A percentile compares a stretch with the other conserved stretches of the same genome.
Conservation (phyloP, 2,329 filamentous ascomycete species). For the Trichoderma gracile region DNA sequence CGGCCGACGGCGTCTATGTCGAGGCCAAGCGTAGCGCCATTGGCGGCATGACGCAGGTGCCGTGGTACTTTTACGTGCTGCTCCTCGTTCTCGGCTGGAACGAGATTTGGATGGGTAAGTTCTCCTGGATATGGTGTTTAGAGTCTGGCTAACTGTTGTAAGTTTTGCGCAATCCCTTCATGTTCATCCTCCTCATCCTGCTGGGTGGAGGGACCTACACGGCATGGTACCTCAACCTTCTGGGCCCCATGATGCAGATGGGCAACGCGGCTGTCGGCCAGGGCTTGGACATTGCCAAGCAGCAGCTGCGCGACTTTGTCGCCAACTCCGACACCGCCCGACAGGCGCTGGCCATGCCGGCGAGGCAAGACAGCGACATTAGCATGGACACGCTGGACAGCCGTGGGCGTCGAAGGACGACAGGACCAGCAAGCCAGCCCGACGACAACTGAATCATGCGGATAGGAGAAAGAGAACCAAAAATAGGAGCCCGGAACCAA, state of each 20-base stretch:
- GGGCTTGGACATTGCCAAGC: conserved; percentile 87
- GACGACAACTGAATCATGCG: conserved; percentile 55
- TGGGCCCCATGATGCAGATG: conserved; percentile 96
- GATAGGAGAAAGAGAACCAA: neutral
- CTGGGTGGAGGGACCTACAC: conserved; percentile 77
- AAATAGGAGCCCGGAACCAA: conserved; percentile 2
- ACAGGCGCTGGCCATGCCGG: conserved; percentile 79
- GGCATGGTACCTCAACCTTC: conserved; percentile 90
- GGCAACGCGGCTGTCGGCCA: conserved; percentile 83
- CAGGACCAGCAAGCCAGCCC: conserved; percentile 51
- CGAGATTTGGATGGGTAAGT: conserved; percentile 82
- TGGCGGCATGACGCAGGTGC: conserved; percentile 90
- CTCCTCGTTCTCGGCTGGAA: conserved; percentile 97
- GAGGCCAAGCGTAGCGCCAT: conserved; percentile 97
- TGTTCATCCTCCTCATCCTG: conserved; percentile 86
- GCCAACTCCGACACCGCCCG: conserved; percentile 83
- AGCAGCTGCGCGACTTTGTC: conserved; percentile 85
- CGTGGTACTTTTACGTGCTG: conserved; percentile 89
- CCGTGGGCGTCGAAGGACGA: conserved; percentile 51
- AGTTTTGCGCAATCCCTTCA: conserved; percentile 92
- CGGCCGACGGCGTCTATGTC: conserved; percentile 94
- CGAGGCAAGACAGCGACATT: conserved; percentile 50
- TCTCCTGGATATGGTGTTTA: conserved; percentile 39
- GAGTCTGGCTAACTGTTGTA: conserved; percentile 40
- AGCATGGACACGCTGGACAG: conserved; percentile 62